These are phyloP conservation scores for Epichloe gansuensis DNA, from an alignment of 2,329 filamentous ascomycete species.

Conservation along the genomic window DNA sequence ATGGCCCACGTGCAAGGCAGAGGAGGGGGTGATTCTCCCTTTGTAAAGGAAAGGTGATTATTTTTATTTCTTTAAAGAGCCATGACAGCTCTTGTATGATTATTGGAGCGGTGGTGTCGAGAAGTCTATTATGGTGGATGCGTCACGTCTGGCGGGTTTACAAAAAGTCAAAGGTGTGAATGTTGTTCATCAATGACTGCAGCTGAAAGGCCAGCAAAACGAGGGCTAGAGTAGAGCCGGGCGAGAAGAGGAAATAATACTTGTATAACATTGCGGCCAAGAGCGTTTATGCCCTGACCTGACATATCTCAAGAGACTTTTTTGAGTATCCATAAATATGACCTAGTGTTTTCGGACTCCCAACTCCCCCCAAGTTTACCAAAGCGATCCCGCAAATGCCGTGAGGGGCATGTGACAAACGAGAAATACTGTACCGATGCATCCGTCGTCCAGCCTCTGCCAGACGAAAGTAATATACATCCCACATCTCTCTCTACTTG, in stretches of 20 bases:
- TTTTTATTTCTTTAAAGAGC: not conserved
- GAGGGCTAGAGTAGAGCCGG: not conserved
- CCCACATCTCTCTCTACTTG: no score
- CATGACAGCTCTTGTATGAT: constrained; percentile 1
- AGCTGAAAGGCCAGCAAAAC: no score
- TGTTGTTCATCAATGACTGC: no score
- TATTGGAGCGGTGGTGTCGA: not conserved
- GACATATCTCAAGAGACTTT: not conserved
- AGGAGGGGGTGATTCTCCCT: not conserved
- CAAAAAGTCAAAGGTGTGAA: no score
- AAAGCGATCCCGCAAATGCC: constrained; percentile 4
- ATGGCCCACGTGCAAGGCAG: not conserved
- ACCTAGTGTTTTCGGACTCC: constrained; percentile 6
- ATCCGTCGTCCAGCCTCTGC: no score
- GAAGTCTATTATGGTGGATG: not conserved
- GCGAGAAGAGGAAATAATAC: not conserved
- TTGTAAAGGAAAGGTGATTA: not conserved
- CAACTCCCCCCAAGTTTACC: constrained; percentile 12
- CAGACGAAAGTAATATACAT: no score
- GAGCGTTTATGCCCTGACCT: not conserved
- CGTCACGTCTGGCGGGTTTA: not conserved
- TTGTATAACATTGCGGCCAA: not conserved
- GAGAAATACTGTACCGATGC: no score
- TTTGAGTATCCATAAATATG: not conserved
- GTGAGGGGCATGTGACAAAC: not conserved